These are phyloP conservation scores for Amniculicola lignicola DNA, from an alignment of 495 filamentous ascomycete species.

Conservation along the genomic window DNA sequence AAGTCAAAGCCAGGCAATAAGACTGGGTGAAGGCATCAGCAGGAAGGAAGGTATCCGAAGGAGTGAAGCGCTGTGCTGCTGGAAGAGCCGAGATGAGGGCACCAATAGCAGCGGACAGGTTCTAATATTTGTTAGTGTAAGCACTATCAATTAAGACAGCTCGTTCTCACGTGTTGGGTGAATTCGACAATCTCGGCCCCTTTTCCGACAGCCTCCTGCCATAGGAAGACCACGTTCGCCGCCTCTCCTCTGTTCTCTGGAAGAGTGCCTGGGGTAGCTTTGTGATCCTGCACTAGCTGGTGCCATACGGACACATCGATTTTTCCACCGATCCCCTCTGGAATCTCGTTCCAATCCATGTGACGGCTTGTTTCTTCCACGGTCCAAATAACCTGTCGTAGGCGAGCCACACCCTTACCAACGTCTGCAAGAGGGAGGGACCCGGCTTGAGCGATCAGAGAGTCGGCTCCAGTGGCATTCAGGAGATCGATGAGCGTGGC, in stretches of 20 bases:
- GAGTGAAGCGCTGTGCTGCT: conserved; percentile 63
- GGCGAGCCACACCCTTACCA: conserved; percentile 59
- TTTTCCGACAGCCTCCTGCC: conserved; percentile 41
- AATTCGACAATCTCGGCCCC: conserved; percentile 71
- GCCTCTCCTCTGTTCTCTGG: conserved; percentile 41
- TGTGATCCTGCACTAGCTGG: conserved; percentile 69
- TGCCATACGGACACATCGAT: conserved; percentile 84
- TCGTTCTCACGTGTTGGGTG: conserved; percentile 55
- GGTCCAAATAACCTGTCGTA: conserved; percentile 86
- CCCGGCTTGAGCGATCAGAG: conserved; percentile 81
- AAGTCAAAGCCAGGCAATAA: conserved; percentile 74
- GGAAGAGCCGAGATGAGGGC: conserved; percentile 75
- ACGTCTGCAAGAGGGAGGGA: conserved; percentile 75
- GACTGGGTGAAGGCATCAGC: conserved; percentile 75
- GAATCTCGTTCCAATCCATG: conserved; percentile 85
- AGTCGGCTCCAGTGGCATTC: conserved; percentile 66
- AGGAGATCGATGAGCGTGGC: conserved; percentile 66
- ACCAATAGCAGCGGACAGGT: conserved; percentile 74
- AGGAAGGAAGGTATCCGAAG: conserved; percentile 81
- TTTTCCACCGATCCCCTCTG: conserved; percentile 64
- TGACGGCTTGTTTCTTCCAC: conserved; percentile 88
- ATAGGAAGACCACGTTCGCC: conserved; percentile 40
- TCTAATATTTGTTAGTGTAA: conserved; percentile 44
- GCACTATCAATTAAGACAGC: background rate
- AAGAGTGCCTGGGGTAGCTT: conserved; percentile 46